These are phyloP conservation scores for Fusarium keratoplasticum DNA, from an alignment of 2,329 filamentous ascomycete species.

Conservation along the genomic window DNA sequence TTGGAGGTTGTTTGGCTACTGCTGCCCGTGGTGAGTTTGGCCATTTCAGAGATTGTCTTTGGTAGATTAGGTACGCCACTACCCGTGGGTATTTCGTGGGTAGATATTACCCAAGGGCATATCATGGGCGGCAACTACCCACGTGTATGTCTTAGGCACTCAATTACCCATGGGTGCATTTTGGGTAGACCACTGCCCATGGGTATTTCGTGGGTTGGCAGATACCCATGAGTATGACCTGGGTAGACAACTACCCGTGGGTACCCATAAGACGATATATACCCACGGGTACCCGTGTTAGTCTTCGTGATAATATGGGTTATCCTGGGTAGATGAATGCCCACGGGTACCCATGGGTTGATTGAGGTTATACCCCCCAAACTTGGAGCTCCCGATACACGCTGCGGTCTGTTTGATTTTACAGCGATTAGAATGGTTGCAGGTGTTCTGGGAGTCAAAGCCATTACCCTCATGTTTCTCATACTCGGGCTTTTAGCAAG, in stretches of 20 bases:
- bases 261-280: background rate
- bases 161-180: background rate
- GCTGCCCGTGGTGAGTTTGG: background rate
- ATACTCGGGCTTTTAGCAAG: too few species aligned
- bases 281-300: background rate
- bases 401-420: too few species aligned
- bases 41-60: background rate
- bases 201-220: background rate
- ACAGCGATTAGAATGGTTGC: too few species aligned
- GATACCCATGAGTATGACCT: background rate
- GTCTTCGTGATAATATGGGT: background rate
- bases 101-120: background rate
- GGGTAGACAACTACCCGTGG: background rate
- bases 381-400: background rate
- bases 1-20: background rate
- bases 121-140: background rate
- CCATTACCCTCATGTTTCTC: too few species aligned
- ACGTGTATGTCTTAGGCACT: background rate
- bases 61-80: background rate
- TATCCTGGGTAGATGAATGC: background rate
- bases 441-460: too few species aligned
- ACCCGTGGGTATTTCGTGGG: background rate
- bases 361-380: background rate
- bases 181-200: too few species aligned
- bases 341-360: background rate